These are phyloP conservation scores for Termitomyces sp. DNA, from an alignment of 1,284 basidiomycete species.

Conservation along the genomic window DNA sequence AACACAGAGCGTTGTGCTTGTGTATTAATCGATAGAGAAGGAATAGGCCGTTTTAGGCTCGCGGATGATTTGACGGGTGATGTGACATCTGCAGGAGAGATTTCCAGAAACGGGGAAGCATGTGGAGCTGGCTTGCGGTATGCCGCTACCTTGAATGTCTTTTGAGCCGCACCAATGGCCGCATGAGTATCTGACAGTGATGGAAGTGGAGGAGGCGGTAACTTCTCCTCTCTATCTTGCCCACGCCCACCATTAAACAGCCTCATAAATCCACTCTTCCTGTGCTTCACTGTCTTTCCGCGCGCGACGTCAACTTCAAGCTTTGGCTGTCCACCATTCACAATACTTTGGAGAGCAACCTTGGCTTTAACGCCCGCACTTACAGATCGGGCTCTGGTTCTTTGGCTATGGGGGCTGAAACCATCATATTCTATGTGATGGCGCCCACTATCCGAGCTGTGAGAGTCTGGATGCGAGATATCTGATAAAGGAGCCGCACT, in stretches of 20 bases:
- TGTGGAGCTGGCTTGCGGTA: constrained; percentile 45
- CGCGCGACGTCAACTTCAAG: constrained; percentile 25
- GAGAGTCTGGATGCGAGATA: constrained; percentile 28
- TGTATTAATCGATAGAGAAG: constrained; percentile 43
- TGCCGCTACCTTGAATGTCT: constrained; percentile 26
- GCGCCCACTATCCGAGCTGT: constrained; percentile 18
- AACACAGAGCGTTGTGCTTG: constrained; percentile 18
- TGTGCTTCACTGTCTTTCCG: constrained; percentile 56
- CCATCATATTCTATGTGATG: constrained; percentile 19
- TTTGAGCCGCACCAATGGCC: constrained; percentile 26
- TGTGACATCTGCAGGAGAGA: background rate
- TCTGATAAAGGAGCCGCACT: constrained; percentile 23
- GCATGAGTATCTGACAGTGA: constrained; percentile 36
- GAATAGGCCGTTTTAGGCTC: constrained; percentile 36
- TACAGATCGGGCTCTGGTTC: constrained; percentile 50
- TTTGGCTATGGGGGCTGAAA: constrained; percentile 19
- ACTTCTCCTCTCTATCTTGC: constrained; percentile 43
- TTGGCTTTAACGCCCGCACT: constrained; percentile 56
- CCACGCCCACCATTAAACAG: constrained; percentile 57
- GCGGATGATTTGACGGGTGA: constrained; percentile 7
- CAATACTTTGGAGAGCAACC: constrained; percentile 37
- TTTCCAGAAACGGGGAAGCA: constrained; percentile 25
- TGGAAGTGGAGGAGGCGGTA: constrained; percentile 52
- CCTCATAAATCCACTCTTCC: constrained; percentile 79
- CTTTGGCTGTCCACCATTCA: constrained; percentile 31